Conservation (phyloP, 2,329 filamentous ascomycete genomes). For the Ophiostoma sp. region DNA sequence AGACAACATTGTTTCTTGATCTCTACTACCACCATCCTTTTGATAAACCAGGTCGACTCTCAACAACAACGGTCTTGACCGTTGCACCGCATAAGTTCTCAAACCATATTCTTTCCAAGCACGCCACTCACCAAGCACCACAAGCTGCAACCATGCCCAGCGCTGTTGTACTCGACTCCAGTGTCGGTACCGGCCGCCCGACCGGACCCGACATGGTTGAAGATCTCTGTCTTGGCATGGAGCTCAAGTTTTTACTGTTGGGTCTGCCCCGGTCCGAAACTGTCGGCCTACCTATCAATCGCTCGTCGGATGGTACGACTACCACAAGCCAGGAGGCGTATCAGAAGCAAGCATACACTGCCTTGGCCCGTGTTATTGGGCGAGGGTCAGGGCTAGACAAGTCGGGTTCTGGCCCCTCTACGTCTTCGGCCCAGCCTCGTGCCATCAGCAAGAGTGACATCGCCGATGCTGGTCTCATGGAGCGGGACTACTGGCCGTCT, state of each 20-base stretch:
- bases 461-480: conserved; percentile 29
- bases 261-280: conserved; percentile 29
- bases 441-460: conserved; percentile 38
- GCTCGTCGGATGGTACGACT: neutral
- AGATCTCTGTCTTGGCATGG: conserved; percentile 36
- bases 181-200: neutral
- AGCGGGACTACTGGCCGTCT: conserved; percentile 40
- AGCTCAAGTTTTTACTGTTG: conserved; percentile 39
- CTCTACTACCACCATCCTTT: neutral
- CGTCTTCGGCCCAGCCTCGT: neutral
- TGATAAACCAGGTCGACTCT: neutral
- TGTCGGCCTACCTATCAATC: conserved; percentile 3
- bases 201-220: conserved; percentile 29
- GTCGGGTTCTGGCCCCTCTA: neutral
- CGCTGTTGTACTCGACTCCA: neutral
- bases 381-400: conserved; percentile 29
- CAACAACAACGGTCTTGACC: neutral
- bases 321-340: neutral
- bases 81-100: neutral
- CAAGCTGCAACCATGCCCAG: conserved; percentile 22
- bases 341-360: conserved; percentile 32
- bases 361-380: conserved; percentile 32
- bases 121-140: neutral
- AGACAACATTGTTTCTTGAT: neutral
- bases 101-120: neutral